phyloP scores from a whole-genome alignment of 306 rosid species.

The Nissolia schottii region DNA sequence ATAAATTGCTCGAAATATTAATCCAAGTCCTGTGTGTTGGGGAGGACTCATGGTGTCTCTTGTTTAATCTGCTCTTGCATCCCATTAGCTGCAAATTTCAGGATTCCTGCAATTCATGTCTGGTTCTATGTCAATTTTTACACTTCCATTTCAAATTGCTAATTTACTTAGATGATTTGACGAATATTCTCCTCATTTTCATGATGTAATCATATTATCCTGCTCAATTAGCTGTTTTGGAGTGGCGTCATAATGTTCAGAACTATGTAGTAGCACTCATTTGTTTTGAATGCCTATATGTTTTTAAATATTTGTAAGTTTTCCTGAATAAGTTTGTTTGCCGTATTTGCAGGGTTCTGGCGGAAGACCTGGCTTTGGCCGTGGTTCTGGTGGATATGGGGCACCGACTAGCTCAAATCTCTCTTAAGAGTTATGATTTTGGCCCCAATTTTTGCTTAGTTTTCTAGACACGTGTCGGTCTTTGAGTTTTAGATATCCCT shows the following conservation, averaged over 20 bases:
- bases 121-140: background rate
- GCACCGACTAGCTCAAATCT: conserved; percentile 50
- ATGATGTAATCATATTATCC: background rate
- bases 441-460: conserved; percentile 6
- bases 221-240: background rate
- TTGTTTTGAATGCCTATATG: background rate
- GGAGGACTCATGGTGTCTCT: background rate
- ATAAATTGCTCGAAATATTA: background rate
- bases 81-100: background rate
- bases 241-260: background rate
- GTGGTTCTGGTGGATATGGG: conserved; percentile 60
- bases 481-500: background rate
- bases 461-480: background rate
- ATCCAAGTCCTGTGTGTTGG: background rate
- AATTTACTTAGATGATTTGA: background rate
- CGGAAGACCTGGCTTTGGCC: conserved; percentile 72
- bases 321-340: background rate
- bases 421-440: conserved; percentile 18
- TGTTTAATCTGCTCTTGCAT: background rate
- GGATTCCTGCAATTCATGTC: background rate
- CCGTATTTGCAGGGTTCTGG: conserved; percentile 51
- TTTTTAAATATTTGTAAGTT: background rate
- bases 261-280: no score
- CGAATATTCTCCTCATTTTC: background rate
- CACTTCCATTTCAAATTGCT: background rate